Evolutionary conservation across 2,329 filamentous ascomycete species (phyloP).

Genomic region (Hypoxylon sp.): DNA sequence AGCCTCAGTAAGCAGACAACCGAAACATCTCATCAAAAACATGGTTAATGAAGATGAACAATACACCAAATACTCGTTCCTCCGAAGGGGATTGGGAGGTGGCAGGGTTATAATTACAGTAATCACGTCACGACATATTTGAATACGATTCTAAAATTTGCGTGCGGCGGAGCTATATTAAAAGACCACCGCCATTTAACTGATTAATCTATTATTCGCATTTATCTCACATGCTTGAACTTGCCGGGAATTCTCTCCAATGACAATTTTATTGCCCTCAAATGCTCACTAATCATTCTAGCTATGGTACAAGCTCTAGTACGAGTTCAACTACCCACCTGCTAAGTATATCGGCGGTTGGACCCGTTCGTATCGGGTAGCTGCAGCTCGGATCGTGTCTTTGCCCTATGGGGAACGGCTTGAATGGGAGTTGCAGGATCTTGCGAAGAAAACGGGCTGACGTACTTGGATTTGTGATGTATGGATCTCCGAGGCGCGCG

Average conservation of each 20-base stretch:
- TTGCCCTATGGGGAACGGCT: conserved; percentile 29
- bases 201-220: background rate
- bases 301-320: conserved; percentile 6
- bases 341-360: conserved; percentile 1
- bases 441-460: conserved; percentile 24
- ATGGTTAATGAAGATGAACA: background rate
- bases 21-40: conserved; percentile 8
- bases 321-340: background rate
- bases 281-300: conserved; percentile 6
- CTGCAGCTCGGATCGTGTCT: conserved; percentile 41
- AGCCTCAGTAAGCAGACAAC: conserved; percentile 1
- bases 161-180: background rate
- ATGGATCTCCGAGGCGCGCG: conserved; percentile 21
- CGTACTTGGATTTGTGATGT: conserved; percentile 15
- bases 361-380: conserved; percentile 27
- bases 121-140: background rate
- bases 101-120: background rate
- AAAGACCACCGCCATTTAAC: background rate
- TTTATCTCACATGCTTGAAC: background rate
- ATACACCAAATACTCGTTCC: background rate
- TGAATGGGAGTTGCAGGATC: conserved; percentile 38
- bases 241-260: background rate
- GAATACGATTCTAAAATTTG: background rate
- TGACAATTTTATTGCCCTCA: background rate
- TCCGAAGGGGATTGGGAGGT: background rate